These are phyloP conservation scores for Pythium apleroticum DNA, from an alignment of 352 stramenopile species.

Conservation along the genomic window DNA sequence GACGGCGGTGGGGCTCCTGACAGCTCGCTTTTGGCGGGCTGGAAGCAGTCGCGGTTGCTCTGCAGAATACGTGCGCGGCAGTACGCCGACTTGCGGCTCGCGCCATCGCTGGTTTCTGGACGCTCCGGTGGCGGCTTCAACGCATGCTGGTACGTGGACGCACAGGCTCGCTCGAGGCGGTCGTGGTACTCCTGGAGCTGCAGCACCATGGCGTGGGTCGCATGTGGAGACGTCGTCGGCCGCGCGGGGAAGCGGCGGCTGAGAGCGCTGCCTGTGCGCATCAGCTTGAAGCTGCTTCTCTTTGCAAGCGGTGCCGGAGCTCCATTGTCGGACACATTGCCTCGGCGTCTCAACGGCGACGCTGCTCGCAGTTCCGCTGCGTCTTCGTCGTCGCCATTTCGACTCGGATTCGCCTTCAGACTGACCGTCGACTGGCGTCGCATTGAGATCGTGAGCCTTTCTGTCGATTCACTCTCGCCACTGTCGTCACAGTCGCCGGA, in stretches of 20 bases:
- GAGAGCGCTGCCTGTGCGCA: neutral
- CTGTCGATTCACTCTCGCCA: neutral
- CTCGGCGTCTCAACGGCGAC: neutral
- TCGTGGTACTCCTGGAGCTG: conserved; percentile 58
- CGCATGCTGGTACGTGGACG: conserved; percentile 50
- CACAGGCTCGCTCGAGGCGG: conserved; percentile 42
- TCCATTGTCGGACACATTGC: neutral
- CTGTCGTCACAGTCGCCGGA: too few species aligned
- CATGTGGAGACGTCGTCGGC: conserved; percentile 33
- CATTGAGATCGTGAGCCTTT: neutral
- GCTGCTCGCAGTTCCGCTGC: neutral
- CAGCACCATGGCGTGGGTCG: conserved; percentile 60
- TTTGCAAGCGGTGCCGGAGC: neutral
- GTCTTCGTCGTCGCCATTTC: neutral
- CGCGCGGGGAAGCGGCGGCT: neutral
- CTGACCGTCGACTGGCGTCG: neutral
- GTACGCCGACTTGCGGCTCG: conserved; percentile 27
- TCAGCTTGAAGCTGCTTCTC: neutral
- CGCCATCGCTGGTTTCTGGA: neutral
- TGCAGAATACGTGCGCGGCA: conserved; percentile 43
- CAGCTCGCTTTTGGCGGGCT: conserved; percentile 8
- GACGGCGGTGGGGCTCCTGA: conserved; percentile 16
- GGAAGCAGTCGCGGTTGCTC: conserved; percentile 42
- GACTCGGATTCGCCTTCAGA: neutral
- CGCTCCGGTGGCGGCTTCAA: conserved; percentile 21